Conservation (phyloP, 148 eudicot genomes). For the Arctostaphylos glauca region DNA sequence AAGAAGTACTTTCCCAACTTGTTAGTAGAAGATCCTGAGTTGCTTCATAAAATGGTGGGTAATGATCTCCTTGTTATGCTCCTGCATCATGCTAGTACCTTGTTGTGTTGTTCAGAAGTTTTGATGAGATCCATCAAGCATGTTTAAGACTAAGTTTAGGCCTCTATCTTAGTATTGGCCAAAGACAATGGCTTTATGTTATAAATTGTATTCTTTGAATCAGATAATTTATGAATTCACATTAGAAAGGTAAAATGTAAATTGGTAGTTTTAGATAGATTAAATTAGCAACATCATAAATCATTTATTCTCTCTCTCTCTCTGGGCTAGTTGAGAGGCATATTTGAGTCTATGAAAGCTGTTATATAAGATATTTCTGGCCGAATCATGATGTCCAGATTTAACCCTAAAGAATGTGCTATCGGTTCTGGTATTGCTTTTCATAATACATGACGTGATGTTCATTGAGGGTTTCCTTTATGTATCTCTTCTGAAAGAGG, state of each 20-base stretch:
- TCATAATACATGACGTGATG: too few relatives aligned
- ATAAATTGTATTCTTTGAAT: not conserved
- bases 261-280: not conserved
- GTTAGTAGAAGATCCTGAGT: slow-evolving; percentile 31
- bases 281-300: not conserved
- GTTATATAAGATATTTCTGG: too few relatives aligned
- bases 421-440: too few relatives aligned
- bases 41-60: slow-evolving; percentile 51
- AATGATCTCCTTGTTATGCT: slow-evolving; percentile 11
- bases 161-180: not conserved
- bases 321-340: too few relatives aligned
- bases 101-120: not conserved
- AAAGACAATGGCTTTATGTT: not conserved
- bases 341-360: too few relatives aligned
- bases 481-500: too few relatives aligned
- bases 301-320: not conserved
- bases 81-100: not conserved
- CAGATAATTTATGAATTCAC: not conserved
- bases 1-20: slow-evolving; percentile 46
- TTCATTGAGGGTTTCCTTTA: too few relatives aligned
- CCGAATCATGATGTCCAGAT: too few relatives aligned
- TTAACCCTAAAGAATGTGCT: too few relatives aligned
- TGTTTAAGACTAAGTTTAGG: not conserved
- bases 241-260: not conserved
- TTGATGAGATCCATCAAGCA: not conserved